These are phyloP conservation scores for Myxozyma nipponensis DNA, from an alignment of 805 yeast genomes.

Conservation along the genomic window DNA sequence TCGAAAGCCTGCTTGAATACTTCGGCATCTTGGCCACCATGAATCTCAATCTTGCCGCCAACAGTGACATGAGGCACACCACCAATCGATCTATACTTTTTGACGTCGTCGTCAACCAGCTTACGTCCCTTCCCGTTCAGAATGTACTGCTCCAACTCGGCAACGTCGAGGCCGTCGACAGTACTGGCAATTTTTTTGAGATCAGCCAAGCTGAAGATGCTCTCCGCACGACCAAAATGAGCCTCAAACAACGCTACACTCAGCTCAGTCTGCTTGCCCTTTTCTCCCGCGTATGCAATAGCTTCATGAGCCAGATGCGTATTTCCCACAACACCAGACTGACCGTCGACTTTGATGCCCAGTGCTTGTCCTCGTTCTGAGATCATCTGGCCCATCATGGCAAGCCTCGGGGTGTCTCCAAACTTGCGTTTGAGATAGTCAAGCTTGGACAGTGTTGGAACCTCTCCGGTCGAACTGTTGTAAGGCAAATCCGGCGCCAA, in stretches of 20 bases:
- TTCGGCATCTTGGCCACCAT: constrained; percentile 20
- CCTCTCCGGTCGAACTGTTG: background rate
- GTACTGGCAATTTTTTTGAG: constrained; percentile 8
- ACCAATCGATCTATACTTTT: constrained; percentile 13
- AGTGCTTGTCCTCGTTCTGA: constrained; percentile 7
- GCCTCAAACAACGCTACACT: constrained; percentile 20
- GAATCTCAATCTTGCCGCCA: constrained; percentile 9
- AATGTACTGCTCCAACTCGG: constrained; percentile 14
- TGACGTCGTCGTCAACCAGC: constrained; percentile 10
- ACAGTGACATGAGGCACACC: constrained; percentile 24
- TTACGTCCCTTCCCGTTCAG: constrained; percentile 4
- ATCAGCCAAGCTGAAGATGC: constrained; percentile 12
- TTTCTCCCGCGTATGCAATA: constrained; percentile 9
- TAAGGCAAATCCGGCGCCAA: constrained; percentile 9
- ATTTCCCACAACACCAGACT: constrained; percentile 12
- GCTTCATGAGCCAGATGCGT: constrained; percentile 21
- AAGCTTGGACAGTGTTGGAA: constrained; percentile 8
- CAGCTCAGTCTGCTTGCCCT: constrained; percentile 20
- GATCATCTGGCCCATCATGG: constrained; percentile 9
- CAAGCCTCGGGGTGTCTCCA: constrained; percentile 12
- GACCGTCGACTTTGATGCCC: constrained; percentile 11
- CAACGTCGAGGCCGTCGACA: constrained; percentile 15
- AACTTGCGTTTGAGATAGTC: constrained; percentile 4
- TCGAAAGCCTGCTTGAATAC: constrained; percentile 13
- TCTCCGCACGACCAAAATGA: constrained; percentile 11